Conservation (phyloP, 371 early-diverging fungal genomes). For the Mucor saturninus region DNA sequence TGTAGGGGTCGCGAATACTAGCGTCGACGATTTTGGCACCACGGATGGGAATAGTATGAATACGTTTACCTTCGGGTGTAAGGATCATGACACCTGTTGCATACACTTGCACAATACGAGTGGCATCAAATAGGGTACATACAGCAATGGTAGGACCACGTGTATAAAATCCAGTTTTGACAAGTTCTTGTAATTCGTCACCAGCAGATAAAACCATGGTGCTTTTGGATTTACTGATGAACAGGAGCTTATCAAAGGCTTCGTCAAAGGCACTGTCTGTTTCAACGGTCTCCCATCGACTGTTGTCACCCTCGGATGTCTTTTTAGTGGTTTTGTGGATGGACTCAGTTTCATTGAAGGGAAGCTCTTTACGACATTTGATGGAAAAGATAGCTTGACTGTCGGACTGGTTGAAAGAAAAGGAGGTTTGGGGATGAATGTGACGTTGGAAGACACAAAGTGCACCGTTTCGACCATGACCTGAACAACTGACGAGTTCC, state of each 20-base stretch:
- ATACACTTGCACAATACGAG: conserved; percentile 83
- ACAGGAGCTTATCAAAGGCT: conserved; percentile 66
- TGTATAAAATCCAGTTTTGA: conserved; percentile 75
- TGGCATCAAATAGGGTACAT: conserved; percentile 66
- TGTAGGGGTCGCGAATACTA: conserved; percentile 81
- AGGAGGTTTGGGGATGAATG: conserved; percentile 75
- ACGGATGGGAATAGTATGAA: conserved; percentile 65
- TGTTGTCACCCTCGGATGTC: conserved; percentile 23
- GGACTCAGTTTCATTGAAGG: conserved; percentile 28
- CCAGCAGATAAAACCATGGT: conserved; percentile 83
- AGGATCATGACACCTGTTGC: conserved; percentile 73
- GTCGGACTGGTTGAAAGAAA: conserved; percentile 70
- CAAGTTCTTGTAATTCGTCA: conserved; percentile 84
- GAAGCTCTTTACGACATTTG: conserved; percentile 58
- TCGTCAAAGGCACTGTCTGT: conserved; percentile 40
- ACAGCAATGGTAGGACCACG: conserved; percentile 79
- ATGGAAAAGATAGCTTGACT: conserved; percentile 74
- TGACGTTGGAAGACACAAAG: conserved; percentile 83
- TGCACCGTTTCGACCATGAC: conserved; percentile 76
- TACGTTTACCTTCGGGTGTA: conserved; percentile 65
- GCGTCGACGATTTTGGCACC: conserved; percentile 73
- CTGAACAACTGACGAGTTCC: conserved; percentile 85
- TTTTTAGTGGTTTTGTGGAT: conserved; percentile 25
- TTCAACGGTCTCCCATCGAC: conserved; percentile 14
- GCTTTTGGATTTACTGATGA: conserved; percentile 69